Conservation (phyloP, 2,329 filamentous ascomycete species). For the Malbranchea cinnamomea region DNA sequence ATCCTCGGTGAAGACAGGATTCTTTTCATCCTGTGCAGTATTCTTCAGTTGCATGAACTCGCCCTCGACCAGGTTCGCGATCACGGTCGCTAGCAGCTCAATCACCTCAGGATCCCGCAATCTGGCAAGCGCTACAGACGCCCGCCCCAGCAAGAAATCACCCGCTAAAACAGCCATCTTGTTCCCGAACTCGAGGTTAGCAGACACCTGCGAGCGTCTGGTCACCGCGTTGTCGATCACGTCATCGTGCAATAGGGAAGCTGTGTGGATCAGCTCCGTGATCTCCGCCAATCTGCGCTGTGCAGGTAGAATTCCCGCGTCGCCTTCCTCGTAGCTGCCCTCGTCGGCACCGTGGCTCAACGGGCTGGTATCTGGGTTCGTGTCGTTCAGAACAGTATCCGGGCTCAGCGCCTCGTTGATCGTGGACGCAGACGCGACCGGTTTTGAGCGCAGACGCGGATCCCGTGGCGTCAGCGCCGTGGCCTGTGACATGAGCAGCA, state of each 20-base stretch:
- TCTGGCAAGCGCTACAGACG: conserved; percentile 82
- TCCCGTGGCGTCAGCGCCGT: conserved; percentile 57
- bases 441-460: conserved; percentile 13
- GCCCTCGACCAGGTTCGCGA: conserved; percentile 92
- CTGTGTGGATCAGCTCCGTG: conserved; percentile 92
- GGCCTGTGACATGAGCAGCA: conserved; percentile 90
- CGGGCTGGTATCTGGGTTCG: conserved; percentile 55
- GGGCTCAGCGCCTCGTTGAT: conserved; percentile 49
- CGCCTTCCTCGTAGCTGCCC: conserved; percentile 23
- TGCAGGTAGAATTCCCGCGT: conserved; percentile 63
- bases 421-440: conserved; percentile 11
- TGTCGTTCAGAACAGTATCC: conserved; percentile 53
- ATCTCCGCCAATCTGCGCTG: conserved; percentile 91
- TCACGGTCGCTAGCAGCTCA: conserved; percentile 87
- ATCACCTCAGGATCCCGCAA: conserved; percentile 87
- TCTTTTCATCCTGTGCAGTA: conserved; percentile 72
- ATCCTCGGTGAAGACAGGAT: conserved; percentile 75
- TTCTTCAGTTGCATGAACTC: conserved; percentile 99
- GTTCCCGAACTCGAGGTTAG: conserved; percentile 92
- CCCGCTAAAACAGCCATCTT: conserved; percentile 98
- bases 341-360: conserved; percentile 37
- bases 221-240: conserved; percentile 89
- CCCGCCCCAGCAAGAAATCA: conserved; percentile 87
- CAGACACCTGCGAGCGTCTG: conserved; percentile 68
- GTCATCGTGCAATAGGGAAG: conserved; percentile 92